These are phyloP conservation scores for Phytophthora capsici DNA, from an alignment of 352 stramenopile species.

Conservation along the genomic window DNA sequence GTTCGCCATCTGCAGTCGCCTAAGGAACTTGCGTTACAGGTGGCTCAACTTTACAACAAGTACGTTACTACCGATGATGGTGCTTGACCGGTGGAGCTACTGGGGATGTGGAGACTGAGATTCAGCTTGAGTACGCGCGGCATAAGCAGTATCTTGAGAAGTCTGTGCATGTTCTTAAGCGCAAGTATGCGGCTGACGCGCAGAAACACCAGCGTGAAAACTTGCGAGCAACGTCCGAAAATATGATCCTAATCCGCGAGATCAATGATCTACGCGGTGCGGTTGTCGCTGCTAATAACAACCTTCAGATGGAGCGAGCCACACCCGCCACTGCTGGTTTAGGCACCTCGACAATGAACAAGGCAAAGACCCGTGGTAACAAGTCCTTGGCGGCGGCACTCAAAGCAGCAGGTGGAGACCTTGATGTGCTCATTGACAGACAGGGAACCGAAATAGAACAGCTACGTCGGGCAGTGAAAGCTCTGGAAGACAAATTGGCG, in stretches of 20 bases:
- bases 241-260: constrained; percentile 92
- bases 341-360: constrained; percentile 28
- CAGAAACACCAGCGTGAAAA: constrained; percentile 70
- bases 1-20: constrained; percentile 80
- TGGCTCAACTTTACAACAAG: constrained; percentile 80
- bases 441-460: constrained; percentile 78
- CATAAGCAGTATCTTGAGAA: constrained; percentile 95
- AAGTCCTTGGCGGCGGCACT: constrained; percentile 26
- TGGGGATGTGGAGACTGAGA: constrained; percentile 65
- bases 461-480: constrained; percentile 78
- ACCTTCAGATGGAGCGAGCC: constrained; percentile 80
- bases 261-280: constrained; percentile 92
- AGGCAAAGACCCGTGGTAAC: constrained; percentile 21
- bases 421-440: constrained; percentile 57
- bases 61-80: constrained; percentile 61
- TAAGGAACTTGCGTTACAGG: constrained; percentile 74
- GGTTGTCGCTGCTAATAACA: constrained; percentile 77
- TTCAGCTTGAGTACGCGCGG: constrained; percentile 89
- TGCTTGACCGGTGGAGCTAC: constrained; percentile 19
- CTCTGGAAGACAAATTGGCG: constrained; percentile 71
- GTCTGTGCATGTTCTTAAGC: constrained; percentile 89
- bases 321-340: constrained; percentile 37
- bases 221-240: constrained; percentile 78
- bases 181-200: constrained; percentile 83
- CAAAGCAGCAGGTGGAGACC: constrained; percentile 44